These are phyloP conservation scores for Neurospora sp. DNA, from an alignment of 495 filamentous ascomycete species.

Conservation along the genomic window DNA sequence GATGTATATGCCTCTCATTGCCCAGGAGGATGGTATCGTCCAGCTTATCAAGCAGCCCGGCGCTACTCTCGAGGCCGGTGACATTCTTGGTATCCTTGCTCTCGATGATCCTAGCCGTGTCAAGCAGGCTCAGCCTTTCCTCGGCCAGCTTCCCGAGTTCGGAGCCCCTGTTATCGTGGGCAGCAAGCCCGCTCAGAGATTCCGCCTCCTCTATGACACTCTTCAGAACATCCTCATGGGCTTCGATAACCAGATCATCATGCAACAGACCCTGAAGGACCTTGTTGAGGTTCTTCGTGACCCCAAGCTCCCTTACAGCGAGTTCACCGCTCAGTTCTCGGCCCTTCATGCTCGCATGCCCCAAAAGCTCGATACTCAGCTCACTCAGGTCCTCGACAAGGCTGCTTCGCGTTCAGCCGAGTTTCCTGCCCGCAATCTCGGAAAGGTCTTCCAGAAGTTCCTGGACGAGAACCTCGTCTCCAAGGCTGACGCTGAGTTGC, in stretches of 20 bases:
- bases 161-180: constrained; percentile 79
- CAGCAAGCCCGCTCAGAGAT: constrained; percentile 85
- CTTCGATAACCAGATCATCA: constrained; percentile 96
- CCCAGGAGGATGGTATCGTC: constrained; percentile 94
- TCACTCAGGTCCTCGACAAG: constrained; percentile 76
- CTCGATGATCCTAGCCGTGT: constrained; percentile 93
- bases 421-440: constrained; percentile 84
- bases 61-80: constrained; percentile 92
- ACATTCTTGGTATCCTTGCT: constrained; percentile 95
- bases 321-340: constrained; percentile 91
- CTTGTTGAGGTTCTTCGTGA: constrained; percentile 83
- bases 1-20: constrained; percentile 99
- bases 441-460: constrained; percentile 77
- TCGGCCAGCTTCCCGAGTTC: constrained; percentile 80
- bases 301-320: constrained; percentile 85
- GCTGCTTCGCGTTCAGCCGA: constrained; percentile 66
- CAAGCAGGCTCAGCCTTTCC: constrained; percentile 95
- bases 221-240: constrained; percentile 84
- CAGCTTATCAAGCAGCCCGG: constrained; percentile 99
- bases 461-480: constrained; percentile 71
- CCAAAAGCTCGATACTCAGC: constrained; percentile 71
- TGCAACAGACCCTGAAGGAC: constrained; percentile 79
- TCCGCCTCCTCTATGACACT: constrained; percentile 63
- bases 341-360: constrained; percentile 95
- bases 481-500: constrained; percentile 51